Evolutionary conservation across 331 rosid species (phyloP).

Genomic region (Erythrophleum ivorense): DNA sequence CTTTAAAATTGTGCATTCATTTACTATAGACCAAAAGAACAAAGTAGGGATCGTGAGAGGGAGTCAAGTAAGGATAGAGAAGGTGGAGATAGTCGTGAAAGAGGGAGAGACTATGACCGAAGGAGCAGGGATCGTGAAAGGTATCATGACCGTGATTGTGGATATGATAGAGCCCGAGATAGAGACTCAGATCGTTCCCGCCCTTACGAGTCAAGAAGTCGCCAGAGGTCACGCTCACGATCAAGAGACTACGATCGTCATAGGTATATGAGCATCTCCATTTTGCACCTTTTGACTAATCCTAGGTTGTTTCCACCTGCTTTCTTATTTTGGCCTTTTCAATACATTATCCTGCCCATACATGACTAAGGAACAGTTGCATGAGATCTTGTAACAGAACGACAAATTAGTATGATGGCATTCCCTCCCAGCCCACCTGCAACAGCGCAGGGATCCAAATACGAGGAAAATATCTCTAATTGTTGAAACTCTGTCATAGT

Average conservation of each 20-base stretch:
- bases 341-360: too few species aligned
- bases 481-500: not conserved
- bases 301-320: not conserved
- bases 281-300: not conserved
- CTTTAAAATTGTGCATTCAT: slow-evolving; percentile 28
- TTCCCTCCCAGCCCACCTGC: too few species aligned
- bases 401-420: too few species aligned
- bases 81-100: slow-evolving; percentile 73
- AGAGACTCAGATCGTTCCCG: slow-evolving; percentile 73
- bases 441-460: not conserved
- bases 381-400: too few species aligned
- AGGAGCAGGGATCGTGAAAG: slow-evolving; percentile 92
- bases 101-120: slow-evolving; percentile 74
- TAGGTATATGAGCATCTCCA: slow-evolving; percentile 54
- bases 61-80: slow-evolving; percentile 83
- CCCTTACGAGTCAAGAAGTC: slow-evolving; percentile 75
- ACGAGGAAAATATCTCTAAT: too few species aligned
- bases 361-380: too few species aligned
- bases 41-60: slow-evolving; percentile 74
- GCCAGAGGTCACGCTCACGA: slow-evolving; percentile 80
- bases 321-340: too few species aligned
- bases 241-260: slow-evolving; percentile 94
- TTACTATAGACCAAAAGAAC: slow-evolving; percentile 71
- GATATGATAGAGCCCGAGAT: slow-evolving; percentile 74
- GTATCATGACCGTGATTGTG: slow-evolving; percentile 82